Evolutionary conservation across 495 filamentous ascomycete genomes (phyloP), one percentile per base, ranked within the genome.

Genomic region (Halenospora varia): DNA sequence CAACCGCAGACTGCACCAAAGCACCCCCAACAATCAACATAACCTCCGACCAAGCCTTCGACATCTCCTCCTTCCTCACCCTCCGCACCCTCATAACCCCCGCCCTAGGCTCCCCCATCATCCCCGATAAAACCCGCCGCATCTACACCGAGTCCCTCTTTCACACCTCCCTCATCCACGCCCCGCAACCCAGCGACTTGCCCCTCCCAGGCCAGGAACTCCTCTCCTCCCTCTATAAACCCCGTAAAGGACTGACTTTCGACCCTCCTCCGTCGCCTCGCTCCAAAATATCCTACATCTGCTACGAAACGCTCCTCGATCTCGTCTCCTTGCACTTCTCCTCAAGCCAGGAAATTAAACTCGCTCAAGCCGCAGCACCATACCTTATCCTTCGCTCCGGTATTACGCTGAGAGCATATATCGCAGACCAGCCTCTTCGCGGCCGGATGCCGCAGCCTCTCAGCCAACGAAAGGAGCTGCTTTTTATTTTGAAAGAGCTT

Each of bases 391-490:
- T 96, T 3, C 85, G 94, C 3, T 84, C 83, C 22, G 90, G 88
- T 1, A 74, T 96, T 8, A 84, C 90, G 1, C 69, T 98, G 25
- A 83, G 90, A 49, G 76, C 84, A 2, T 97, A 96, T 64, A 86
- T 93, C 46, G 88, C 91, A 3, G 94, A 98, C 70, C 94, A 97
- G 64, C 94, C 94, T 15, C 75, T 98, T 10, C 79, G 94, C 15
- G 95, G 94, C 0, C 76, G 84, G n/a, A 92, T 94, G 87, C 94
- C 94, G 25, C 90, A 95, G 69, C 94, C 94, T 3, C 78, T 87
- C 13, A 83, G 82, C 0, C 89, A 96, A 63, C 82, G 90, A 41
- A 83, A 80, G 62, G 92, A 94, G 62, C 71, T 98, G 48, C 68
- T 88, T 1, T 84, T 90, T 56, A 77, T 94, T 24, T 72, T 97